phyloP scores from a whole-genome alignment of 108 stramenopile species.

The Pelagomonas calceolata region DNA sequence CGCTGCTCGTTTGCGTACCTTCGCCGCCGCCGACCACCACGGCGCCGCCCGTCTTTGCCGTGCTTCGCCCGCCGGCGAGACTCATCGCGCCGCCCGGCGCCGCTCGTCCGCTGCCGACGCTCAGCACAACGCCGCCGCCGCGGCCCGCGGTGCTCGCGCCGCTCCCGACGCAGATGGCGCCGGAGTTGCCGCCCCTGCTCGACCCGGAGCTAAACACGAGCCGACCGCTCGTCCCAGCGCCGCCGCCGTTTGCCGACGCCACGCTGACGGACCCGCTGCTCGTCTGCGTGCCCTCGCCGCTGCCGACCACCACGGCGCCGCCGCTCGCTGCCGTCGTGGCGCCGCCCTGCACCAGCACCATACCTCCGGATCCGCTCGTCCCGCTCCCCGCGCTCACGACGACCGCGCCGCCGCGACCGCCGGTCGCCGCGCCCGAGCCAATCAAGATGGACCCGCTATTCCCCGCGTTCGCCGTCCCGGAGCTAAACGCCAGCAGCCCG shows the following conservation, averaged over 20 bases:
- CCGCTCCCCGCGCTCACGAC: background rate
- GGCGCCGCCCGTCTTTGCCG: background rate
- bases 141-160: slow-evolving; percentile 1
- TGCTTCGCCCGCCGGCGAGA: background rate
- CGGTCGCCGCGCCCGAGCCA: background rate
- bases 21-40: background rate
- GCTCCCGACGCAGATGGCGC: background rate
- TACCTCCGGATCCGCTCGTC: background rate
- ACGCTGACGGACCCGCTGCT: background rate
- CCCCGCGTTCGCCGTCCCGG: background rate
- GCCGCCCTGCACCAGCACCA: background rate
- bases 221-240: background rate
- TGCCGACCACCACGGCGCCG: background rate
- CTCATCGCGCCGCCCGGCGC: background rate
- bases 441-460: background rate
- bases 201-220: background rate
- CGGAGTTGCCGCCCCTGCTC: background rate
- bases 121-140: background rate
- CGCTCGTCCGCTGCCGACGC: background rate
- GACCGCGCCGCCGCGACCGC: background rate
- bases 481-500: background rate
- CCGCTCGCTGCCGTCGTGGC: background rate
- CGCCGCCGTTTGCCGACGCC: background rate
- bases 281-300: background rate
- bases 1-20: background rate